Percentiles rank a stretch among this genome's conserved stretches.
These are phyloP conservation scores for Trametes cingulata DNA, from an alignment of 768 basidiomycete genomes.

Conservation along the genomic window DNA sequence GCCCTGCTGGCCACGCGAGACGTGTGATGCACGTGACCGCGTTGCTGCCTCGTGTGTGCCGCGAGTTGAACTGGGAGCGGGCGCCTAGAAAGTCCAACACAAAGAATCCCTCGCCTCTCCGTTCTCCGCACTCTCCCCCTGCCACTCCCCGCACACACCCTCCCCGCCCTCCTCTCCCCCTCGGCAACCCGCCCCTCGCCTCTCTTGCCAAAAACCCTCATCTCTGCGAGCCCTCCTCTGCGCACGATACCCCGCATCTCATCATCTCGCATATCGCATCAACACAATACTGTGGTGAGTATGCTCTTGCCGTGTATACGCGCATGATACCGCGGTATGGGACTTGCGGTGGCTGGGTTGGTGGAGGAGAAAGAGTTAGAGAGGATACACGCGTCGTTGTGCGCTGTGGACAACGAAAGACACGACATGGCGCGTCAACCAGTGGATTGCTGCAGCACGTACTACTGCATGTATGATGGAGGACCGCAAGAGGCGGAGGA, in stretches of 20 bases:
- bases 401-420: no score
- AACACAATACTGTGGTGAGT: neutral
- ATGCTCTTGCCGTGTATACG: neutral
- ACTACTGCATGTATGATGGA: no score
- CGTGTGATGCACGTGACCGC: constrained; percentile 14
- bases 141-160: neutral
- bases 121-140: neutral
- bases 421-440: no score
- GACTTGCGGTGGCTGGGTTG: neutral
- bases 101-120: constrained; percentile 3
- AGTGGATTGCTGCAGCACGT: no score
- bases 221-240: neutral
- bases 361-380: neutral
- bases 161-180: neutral
- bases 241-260: neutral
- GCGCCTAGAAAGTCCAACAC: constrained; percentile 15
- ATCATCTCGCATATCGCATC: neutral
- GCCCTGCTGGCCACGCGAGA: no score
- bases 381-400: no score
- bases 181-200: neutral
- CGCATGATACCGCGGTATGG: neutral
- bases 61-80: constrained; percentile 15
- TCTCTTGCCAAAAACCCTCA: neutral
- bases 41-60: constrained; percentile 16
- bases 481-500: no score